A percentile compares a stretch with the other conserved stretches of the same genome.
phyloP scores from a whole-genome alignment of 176 grass and related monocot genomes.

The Poa pratensis region DNA sequence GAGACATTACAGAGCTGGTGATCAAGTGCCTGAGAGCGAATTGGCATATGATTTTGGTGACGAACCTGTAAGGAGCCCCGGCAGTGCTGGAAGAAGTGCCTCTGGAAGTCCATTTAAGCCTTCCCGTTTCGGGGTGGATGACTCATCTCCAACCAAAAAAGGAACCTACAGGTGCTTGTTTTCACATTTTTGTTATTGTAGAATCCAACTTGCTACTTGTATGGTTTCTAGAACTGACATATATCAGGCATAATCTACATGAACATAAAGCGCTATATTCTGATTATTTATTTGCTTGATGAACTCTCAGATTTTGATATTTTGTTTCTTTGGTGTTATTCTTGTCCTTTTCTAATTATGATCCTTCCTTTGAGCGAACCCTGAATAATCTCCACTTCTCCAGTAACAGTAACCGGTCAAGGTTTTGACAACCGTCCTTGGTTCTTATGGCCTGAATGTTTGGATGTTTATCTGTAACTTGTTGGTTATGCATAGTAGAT shows the following conservation, averaged over 20 bases:
- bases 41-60: constrained; percentile 85
- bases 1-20: constrained; percentile 52
- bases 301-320: background rate
- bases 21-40: constrained; percentile 63
- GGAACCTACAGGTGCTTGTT: constrained; percentile 76
- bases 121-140: constrained; percentile 61
- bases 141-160: constrained; percentile 71
- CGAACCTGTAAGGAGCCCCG: constrained; percentile 69
- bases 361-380: background rate
- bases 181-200: constrained; percentile 1
- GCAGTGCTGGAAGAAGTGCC: constrained; percentile 79
- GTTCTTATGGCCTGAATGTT: background rate
- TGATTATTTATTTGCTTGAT: constrained; percentile 4
- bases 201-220: background rate
- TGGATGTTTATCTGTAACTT: background rate
- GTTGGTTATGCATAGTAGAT: background rate
- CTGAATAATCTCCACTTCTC: constrained; percentile 4
- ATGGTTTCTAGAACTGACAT: constrained; percentile 1
- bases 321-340: background rate
- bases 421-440: background rate
- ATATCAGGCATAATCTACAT: constrained; percentile 18
- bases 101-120: constrained; percentile 87
- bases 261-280: constrained; percentile 22
- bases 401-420: constrained; percentile 5
- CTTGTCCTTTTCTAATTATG: background rate